Evolutionary conservation across 306 rosid species (phyloP).

Genomic region (Castanea mollissima): DNA sequence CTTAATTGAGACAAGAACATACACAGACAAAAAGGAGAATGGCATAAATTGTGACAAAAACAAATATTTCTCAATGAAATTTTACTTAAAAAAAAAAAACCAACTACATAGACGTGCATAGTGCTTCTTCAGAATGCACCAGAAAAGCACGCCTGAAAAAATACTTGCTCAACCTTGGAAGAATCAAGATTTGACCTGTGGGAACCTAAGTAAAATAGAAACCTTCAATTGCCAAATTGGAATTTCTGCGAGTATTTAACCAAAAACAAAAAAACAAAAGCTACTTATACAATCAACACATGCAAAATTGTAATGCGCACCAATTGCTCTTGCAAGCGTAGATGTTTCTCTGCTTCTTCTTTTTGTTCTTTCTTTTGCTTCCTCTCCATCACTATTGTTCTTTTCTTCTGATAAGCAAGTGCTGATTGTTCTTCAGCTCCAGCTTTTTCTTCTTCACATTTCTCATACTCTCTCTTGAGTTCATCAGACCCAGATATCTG

Average conservation of each 20-base stretch:
- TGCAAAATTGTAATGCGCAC: constrained; percentile 31
- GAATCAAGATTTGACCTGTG: neutral
- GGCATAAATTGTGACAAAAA: no score
- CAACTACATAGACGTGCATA: no score
- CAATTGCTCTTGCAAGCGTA: constrained; percentile 75
- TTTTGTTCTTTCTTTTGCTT: constrained; percentile 97
- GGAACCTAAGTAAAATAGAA: neutral
- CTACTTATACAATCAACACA: no score
- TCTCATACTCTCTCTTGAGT: constrained; percentile 79
- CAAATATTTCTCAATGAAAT: no score
- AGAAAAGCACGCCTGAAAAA: no score
- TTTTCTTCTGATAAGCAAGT: constrained; percentile 79
- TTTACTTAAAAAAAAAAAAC: no score
- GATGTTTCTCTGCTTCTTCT: constrained; percentile 95
- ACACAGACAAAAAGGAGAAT: neutral
- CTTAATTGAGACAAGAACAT: neutral
- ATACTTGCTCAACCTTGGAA: neutral
- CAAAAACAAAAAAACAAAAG: no score
- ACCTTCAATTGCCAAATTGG: neutral
- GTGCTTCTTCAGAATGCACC: no score
- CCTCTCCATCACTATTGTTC: constrained; percentile 83
- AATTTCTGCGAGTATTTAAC: neutral
- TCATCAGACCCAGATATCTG: constrained; percentile 98
- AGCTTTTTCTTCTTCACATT: constrained; percentile 79
- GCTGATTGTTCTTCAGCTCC: constrained; percentile 92